Conservation (phyloP, 805 yeast species). For the Scheffersomyces spartinae region DNA sequence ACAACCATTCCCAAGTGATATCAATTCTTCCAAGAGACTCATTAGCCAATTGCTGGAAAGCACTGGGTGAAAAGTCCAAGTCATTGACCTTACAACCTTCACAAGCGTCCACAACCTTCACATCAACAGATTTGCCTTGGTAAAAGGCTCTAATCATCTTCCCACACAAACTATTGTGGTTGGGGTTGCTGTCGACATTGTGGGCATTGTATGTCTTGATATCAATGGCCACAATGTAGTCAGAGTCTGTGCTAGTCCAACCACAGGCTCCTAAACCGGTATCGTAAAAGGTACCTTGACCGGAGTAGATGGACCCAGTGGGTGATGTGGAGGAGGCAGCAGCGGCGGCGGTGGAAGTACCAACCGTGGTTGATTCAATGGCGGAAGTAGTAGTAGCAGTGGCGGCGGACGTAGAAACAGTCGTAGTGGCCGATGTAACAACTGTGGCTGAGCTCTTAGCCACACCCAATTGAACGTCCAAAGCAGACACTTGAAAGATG, state of each 20-base stretch:
- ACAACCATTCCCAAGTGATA: constrained; percentile 40
- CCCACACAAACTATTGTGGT: constrained; percentile 30
- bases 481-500: no score
- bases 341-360: constrained; percentile 7
- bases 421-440: constrained; percentile 7
- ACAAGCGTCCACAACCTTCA: constrained; percentile 48
- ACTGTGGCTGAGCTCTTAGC: constrained; percentile 5
- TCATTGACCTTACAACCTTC: constrained; percentile 38
- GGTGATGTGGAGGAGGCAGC: background rate
- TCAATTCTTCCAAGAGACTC: constrained; percentile 40
- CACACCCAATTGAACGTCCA: no score
- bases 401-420: constrained; percentile 2
- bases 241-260: constrained; percentile 28
- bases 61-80: constrained; percentile 52
- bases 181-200: constrained; percentile 12
- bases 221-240: constrained; percentile 43
- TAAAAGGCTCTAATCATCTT: constrained; percentile 35
- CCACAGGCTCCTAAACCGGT: constrained; percentile 50
- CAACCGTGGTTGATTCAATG: no score
- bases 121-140: constrained; percentile 41
- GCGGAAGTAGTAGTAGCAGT: constrained; percentile 3
- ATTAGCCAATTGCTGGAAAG: constrained; percentile 41
- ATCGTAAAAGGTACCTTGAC: constrained; percentile 39
- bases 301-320: constrained; percentile 12
- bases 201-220: constrained; percentile 32